These are phyloP conservation scores for Naganishia sp. DNA, from an alignment of 1,284 basidiomycete species.

Conservation along the genomic window DNA sequence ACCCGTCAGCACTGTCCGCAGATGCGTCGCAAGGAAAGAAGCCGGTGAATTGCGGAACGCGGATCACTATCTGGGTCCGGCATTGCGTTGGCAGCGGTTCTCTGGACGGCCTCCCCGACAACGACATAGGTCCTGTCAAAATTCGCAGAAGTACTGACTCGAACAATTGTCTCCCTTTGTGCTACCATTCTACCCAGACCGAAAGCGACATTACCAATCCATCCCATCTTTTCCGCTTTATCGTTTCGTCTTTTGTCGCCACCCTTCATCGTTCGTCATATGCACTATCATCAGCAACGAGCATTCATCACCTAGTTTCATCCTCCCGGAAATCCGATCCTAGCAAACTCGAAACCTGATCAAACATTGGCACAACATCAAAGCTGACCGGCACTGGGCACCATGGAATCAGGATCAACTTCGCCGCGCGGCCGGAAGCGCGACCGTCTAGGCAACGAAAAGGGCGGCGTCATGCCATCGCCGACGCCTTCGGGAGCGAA, in stretches of 20 bases:
- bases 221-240: too few relatives aligned
- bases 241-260: neutral
- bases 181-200: neutral
- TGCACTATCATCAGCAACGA: conserved; percentile 14
- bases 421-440: conserved; percentile 24
- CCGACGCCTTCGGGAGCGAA: conserved; percentile 16
- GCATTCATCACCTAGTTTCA: conserved; percentile 12
- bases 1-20: too few relatives aligned
- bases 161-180: neutral
- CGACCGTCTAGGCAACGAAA: conserved; percentile 26
- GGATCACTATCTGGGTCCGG: neutral
- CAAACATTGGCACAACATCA: neutral
- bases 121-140: too few relatives aligned
- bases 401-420: conserved; percentile 25
- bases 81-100: too few relatives aligned
- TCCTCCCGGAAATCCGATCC: neutral
- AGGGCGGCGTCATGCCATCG: neutral
- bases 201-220: neutral
- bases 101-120: too few relatives aligned
- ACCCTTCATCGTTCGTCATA: neutral
- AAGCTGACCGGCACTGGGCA: neutral
- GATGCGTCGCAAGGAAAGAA: too few relatives aligned
- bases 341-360: neutral
- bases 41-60: too few relatives aligned
- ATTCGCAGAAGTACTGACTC: too few relatives aligned